Evolutionary conservation across 140 eudicot species (phyloP).

Genomic region (Erigeron philadelphicus): DNA sequence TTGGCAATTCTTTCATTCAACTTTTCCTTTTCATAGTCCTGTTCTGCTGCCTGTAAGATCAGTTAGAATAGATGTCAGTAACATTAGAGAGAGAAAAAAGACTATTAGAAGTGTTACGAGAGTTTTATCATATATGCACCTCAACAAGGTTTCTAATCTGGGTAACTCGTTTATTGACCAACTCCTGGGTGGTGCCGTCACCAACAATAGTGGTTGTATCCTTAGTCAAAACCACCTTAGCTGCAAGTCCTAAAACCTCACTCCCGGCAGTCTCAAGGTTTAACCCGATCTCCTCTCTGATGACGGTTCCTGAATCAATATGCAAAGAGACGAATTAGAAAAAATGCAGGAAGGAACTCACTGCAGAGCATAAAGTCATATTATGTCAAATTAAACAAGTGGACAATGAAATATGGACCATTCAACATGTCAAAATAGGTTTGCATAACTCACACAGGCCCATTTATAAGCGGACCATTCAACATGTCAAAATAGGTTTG

Average conservation of each 20-base stretch:
- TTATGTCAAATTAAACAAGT: not conserved
- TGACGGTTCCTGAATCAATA: conserved; percentile 47
- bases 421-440: too few species aligned
- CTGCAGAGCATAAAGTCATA: not conserved
- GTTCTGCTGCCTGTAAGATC: conserved; percentile 49
- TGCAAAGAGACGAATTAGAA: not conserved
- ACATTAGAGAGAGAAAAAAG: not conserved
- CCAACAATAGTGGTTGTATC: conserved; percentile 77
- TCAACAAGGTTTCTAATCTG: conserved; percentile 58
- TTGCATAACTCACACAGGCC: not conserved
- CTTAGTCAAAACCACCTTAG: conserved; percentile 61
- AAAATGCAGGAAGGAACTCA: not conserved
- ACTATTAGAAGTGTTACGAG: not conserved
- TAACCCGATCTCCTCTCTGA: conserved; percentile 70
- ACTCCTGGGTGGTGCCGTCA: conserved; percentile 75
- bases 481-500: not conserved
- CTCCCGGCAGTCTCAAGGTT: conserved; percentile 50
- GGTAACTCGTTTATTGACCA: conserved; percentile 50
- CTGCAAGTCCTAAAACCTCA: conserved; percentile 74
- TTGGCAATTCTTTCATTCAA: conserved; percentile 73
- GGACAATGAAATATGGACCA: not conserved
- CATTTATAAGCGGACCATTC: not conserved
- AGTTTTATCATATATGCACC: conserved; percentile 26
- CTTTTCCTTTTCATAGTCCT: conserved; percentile 63
- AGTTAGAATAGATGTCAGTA: not conserved